Evolutionary conservation across 176 grass and related monocot genomes (phyloP), one percentile per base, ranked within the genome.

Genomic region (Paspalum notatum): DNA sequence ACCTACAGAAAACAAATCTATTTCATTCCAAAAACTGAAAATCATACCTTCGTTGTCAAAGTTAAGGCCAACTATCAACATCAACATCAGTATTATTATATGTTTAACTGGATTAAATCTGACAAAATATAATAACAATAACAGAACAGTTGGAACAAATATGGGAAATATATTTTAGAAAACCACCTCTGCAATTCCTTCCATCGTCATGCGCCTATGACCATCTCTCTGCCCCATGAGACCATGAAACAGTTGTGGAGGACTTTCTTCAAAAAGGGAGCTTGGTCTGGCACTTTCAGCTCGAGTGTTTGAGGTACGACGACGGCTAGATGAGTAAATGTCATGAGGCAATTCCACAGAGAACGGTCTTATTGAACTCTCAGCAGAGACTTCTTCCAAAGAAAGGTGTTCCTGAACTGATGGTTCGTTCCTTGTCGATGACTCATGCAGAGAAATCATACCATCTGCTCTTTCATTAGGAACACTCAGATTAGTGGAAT

Each of bases 141-240:
- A 57, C 27, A 60, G 17, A 62, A 52, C 12, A 68, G 67, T 45
- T 55, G 39, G 25, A 64, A 65, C 47, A 10, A 78, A 13, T 50
- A 47, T 72, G 40, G 0, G 42, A 76, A 66, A 58, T 7, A 58
- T 7, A 46, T 75, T 63, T 68, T 79, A 46, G 37, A 75, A 76
- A 87, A 83, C 26, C 9, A 97, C 94, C 91, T 97, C 94, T 68
- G 87, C 83, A 82, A 94, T 86, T 70, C 89, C 79, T 66, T 92
- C 82, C 70, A 85, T 71, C 66, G 74, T 76, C 26, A 86, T 65
- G 68, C 14, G 79, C 57, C 87, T 68, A 37, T 76, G 73, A 18
- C 57, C 55, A 67, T 72, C 40, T 75, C 74, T 82, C 45, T 75
- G 86, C 44, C 74, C 64, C 3, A 78, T 69, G 18, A 59, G 66